Conservation (phyloP, 2,329 filamentous ascomycete species). For the Pseudogymnoascus sp. region DNA sequence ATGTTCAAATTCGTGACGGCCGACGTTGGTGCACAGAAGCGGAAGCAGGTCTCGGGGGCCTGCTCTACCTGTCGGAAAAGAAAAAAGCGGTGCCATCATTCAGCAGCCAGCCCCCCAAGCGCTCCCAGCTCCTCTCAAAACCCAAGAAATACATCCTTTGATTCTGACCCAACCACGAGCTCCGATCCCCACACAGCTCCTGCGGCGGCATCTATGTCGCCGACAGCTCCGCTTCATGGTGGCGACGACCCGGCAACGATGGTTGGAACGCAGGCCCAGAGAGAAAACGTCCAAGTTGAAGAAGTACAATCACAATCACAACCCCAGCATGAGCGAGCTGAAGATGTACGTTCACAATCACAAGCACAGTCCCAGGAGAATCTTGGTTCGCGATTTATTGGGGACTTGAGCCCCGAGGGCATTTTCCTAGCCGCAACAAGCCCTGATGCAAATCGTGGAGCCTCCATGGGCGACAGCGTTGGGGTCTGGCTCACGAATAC, state of each 20-base stretch:
- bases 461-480: neutral
- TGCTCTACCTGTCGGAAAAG: conserved; percentile 44
- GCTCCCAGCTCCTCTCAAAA: too few species aligned
- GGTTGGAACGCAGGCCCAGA: too few species aligned
- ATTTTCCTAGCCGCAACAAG: conserved; percentile 50
- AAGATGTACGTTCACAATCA: conserved; percentile 12
- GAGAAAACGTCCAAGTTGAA: too few species aligned
- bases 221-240: neutral
- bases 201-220: conserved; percentile 1
- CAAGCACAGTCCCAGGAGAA: conserved; percentile 16
- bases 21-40: conserved; percentile 47
- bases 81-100: too few species aligned
- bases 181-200: conserved; percentile 26
- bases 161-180: conserved; percentile 13
- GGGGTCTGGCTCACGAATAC: too few species aligned
- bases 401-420: conserved; percentile 52
- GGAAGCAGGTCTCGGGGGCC: conserved; percentile 52
- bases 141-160: too few species aligned
- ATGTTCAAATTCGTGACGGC: conserved; percentile 52
- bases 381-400: conserved; percentile 42
- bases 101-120: too few species aligned
- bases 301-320: too few species aligned
- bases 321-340: neutral
- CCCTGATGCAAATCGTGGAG: conserved; percentile 30
- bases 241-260: neutral